phyloP scores from a whole-genome alignment of 2,329 filamentous ascomycete genomes.

The Microdochium nivale region DNA sequence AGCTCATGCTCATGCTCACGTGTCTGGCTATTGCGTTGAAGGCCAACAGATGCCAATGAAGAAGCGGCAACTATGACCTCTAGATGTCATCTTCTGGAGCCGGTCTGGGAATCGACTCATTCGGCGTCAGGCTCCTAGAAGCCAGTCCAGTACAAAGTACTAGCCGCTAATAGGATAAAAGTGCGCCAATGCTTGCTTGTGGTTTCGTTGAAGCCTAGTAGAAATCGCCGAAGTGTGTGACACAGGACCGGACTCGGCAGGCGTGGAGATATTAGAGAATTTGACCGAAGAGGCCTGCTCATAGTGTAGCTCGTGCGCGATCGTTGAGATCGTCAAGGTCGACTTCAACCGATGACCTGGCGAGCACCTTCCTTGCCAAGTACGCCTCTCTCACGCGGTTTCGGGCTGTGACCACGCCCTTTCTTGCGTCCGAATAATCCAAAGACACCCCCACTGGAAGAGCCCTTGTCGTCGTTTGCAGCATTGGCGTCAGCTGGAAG shows the following conservation, averaged over 20 bases:
- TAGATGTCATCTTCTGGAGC: too few relatives aligned
- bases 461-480: constrained; percentile 39
- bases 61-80: not conserved
- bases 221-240: too few relatives aligned
- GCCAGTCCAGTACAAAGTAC: too few relatives aligned
- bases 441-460: constrained; percentile 72
- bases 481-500: constrained; percentile 58
- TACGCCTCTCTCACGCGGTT: constrained; percentile 88
- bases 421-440: constrained; percentile 86
- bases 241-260: too few relatives aligned
- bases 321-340: not conserved
- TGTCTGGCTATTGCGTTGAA: not conserved
- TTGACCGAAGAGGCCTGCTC: too few relatives aligned
- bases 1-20: not conserved
- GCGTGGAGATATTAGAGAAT: too few relatives aligned
- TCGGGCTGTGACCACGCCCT: constrained; percentile 83
- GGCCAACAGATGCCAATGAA: not conserved
- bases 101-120: too few relatives aligned
- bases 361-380: constrained; percentile 90
- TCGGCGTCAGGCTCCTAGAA: too few relatives aligned
- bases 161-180: too few relatives aligned
- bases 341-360: constrained; percentile 59
- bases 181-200: too few relatives aligned
- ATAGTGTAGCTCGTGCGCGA: too few relatives aligned
- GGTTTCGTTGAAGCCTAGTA: too few relatives aligned